These are phyloP conservation scores for Dicorynia guianensis DNA, from an alignment of 306 rosid genomes.

Conservation along the genomic window DNA sequence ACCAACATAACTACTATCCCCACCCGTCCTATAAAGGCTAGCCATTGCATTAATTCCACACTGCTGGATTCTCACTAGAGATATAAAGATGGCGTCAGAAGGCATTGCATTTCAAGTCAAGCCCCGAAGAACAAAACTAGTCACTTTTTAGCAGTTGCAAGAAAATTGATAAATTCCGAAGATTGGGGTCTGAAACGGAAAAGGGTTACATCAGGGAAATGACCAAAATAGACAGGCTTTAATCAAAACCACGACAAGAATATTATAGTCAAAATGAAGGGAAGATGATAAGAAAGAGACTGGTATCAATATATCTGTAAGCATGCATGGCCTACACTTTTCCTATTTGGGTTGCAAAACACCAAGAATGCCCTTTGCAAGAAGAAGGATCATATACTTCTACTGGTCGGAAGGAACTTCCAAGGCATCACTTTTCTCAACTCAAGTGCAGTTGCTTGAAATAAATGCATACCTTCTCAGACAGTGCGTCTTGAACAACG, in stretches of 20 bases:
- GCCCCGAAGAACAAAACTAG: background rate
- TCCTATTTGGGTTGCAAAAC: too few relatives aligned
- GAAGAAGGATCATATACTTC: background rate
- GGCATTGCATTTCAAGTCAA: slow-evolving; percentile 1
- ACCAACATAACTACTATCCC: slow-evolving; percentile 23
- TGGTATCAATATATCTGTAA: too few relatives aligned
- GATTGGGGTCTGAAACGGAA: background rate
- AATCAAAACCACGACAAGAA: background rate
- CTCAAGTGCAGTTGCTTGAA: background rate
- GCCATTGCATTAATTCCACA: slow-evolving; percentile 46
- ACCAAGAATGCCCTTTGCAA: too few relatives aligned
- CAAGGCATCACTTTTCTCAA: background rate
- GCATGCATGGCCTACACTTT: too few relatives aligned
- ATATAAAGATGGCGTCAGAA: slow-evolving; percentile 38
- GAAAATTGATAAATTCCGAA: background rate
- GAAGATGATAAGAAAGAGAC: too few relatives aligned
- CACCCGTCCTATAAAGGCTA: slow-evolving; percentile 50
- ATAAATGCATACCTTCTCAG: slow-evolving; percentile 71
- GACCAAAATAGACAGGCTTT: background rate
- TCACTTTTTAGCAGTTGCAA: background rate
- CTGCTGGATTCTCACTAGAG: slow-evolving; percentile 8
- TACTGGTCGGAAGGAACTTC: background rate
- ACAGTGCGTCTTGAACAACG: slow-evolving; percentile 91
- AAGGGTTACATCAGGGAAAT: background rate
- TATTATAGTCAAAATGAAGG: too few relatives aligned